A percentile compares a stretch with the other conserved stretches of the same genome.
phyloP scores from a whole-genome alignment of 129 eudicot species.

The Lactuca sativa region DNA sequence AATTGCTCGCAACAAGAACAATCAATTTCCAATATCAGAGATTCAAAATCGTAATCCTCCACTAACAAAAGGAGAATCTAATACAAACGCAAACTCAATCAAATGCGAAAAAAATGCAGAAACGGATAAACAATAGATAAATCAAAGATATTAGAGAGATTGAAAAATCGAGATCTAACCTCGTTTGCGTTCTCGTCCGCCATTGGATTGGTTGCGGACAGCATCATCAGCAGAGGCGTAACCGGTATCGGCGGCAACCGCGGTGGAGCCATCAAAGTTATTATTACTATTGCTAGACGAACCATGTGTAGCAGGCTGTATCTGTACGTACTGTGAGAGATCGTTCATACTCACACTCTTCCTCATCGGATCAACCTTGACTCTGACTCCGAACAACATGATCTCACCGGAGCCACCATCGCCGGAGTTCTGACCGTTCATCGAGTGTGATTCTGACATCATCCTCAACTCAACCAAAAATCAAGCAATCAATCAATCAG shows the following conservation, averaged over 20 bases:
- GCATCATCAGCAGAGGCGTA: constrained; percentile 94
- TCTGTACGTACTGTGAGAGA: constrained; percentile 65
- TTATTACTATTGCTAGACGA: constrained; percentile 24
- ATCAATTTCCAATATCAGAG: background rate
- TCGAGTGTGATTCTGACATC: constrained; percentile 28
- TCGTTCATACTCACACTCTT: constrained; percentile 93
- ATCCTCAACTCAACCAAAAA: constrained; percentile 5
- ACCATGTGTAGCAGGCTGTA: constrained; percentile 28
- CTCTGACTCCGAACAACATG: constrained; percentile 89
- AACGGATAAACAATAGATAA: background rate
- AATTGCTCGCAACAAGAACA: background rate
- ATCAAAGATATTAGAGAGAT: background rate
- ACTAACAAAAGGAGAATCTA: background rate
- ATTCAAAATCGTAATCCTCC: background rate
- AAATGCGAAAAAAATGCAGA: background rate
- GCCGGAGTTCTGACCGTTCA: constrained; percentile 31
- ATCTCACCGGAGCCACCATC: constrained; percentile 54
- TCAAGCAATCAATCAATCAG: background rate
- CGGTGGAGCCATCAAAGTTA: constrained; percentile 17
- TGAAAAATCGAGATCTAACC: constrained; percentile 47
- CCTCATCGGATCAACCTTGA: constrained; percentile 92
- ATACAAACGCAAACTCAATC: constrained; percentile 1
- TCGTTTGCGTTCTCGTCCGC: constrained; percentile 74
- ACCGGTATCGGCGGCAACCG: constrained; percentile 38
- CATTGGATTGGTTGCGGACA: constrained; percentile 38